These are phyloP conservation scores for Bombardia bombarda DNA, from an alignment of 495 filamentous ascomycete genomes.

Conservation along the genomic window DNA sequence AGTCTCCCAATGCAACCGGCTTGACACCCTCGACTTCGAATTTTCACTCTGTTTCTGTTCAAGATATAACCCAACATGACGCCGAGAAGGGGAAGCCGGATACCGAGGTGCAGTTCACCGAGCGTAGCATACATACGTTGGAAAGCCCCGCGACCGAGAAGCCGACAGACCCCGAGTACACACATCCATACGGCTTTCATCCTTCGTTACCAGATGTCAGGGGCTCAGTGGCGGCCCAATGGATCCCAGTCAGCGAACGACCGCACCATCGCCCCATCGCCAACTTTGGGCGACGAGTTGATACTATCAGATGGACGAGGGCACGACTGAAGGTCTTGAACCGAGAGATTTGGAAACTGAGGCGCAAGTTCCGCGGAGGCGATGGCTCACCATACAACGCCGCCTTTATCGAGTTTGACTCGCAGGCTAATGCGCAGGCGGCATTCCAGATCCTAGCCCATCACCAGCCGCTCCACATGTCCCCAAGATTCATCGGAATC, in stretches of 20 bases:
- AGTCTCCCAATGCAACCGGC: too few species aligned
- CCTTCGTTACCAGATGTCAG: constrained; percentile 31
- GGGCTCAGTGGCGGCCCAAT: constrained; percentile 71
- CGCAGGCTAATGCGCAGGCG: constrained; percentile 66
- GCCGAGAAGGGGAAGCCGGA: constrained; percentile 16
- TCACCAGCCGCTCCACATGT: constrained; percentile 74
- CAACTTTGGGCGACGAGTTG: constrained; percentile 53
- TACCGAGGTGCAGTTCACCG: constrained; percentile 8
- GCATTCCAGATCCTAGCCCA: constrained; percentile 78
- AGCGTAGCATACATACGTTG: constrained; percentile 13
- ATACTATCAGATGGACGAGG: constrained; percentile 81
- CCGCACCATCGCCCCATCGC: constrained; percentile 40
- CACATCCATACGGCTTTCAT: constrained; percentile 32
- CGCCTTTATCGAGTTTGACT: constrained; percentile 76
- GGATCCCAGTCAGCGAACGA: constrained; percentile 58
- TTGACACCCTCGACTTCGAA: not conserved
- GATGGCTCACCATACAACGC: constrained; percentile 47
- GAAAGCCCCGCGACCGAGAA: constrained; percentile 5
- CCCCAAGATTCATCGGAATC: constrained; percentile 74
- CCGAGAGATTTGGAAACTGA: constrained; percentile 57
- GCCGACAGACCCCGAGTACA: constrained; percentile 16
- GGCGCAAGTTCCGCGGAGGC: constrained; percentile 36
- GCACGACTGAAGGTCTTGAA: constrained; percentile 66
- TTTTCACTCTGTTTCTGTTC: not conserved
- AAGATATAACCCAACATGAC: constrained; percentile 6